Evolutionary conservation across 2,329 filamentous ascomycete species (phyloP).

Genomic region (Aspergillus fumigatus): DNA sequence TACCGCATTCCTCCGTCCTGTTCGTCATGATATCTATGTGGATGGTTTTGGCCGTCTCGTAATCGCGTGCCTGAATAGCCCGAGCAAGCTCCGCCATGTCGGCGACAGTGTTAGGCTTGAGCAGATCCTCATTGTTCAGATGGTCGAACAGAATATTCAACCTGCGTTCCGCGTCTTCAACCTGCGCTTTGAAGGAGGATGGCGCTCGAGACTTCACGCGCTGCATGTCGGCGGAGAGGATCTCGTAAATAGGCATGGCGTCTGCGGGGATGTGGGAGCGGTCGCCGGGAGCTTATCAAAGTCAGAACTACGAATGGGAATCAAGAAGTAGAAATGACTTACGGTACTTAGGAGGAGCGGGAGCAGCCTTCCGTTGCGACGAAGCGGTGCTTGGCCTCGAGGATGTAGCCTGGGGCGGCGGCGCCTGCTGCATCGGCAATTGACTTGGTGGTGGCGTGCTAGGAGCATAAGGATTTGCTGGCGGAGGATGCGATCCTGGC

Average conservation of each 20-base stretch:
- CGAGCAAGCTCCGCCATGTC: constrained; percentile 51
- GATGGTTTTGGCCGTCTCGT: constrained; percentile 60
- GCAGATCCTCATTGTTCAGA: constrained; percentile 88
- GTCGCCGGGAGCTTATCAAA: constrained; percentile 61
- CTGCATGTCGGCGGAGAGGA: constrained; percentile 79
- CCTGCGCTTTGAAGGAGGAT: constrained; percentile 77
- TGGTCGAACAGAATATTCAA: constrained; percentile 94
- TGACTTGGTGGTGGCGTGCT: constrained; percentile 44
- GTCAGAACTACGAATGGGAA: constrained; percentile 10
- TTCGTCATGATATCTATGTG: constrained; percentile 73
- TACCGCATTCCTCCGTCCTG: constrained; percentile 74
- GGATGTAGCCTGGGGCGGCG: constrained; percentile 37
- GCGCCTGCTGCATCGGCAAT: constrained; percentile 24
- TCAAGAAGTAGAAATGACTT: constrained; percentile 31
- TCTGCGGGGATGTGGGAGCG: constrained; percentile 78
- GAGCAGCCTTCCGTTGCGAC: constrained; percentile 45
- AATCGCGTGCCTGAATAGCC: constrained; percentile 65
- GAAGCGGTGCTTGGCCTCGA: constrained; percentile 47
- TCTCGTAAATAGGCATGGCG: constrained; percentile 74
- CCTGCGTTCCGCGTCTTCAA: constrained; percentile 90
- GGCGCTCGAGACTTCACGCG: constrained; percentile 83
- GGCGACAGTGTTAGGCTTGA: constrained; percentile 65
- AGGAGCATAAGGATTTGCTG: constrained; percentile 42
- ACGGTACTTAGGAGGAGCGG: constrained; percentile 64
- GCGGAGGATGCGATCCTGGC: constrained; percentile 31